These are phyloP conservation scores for Sclerotiophoma versabilis DNA, from an alignment of 2,329 filamentous ascomycete genomes.

Conservation along the genomic window DNA sequence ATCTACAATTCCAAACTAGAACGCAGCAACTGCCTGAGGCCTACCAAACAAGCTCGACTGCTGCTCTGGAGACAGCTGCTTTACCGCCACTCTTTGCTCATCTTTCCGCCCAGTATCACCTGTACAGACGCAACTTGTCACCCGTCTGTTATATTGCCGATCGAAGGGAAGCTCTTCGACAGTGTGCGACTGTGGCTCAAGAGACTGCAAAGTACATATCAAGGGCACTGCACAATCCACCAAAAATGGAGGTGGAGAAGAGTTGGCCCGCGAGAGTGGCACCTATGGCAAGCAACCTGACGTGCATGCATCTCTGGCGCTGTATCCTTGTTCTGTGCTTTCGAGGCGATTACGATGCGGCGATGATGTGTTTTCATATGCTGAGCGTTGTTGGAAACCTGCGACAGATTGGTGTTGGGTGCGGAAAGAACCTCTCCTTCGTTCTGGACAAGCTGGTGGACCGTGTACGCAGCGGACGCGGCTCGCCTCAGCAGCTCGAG, in stretches of 20 bases:
- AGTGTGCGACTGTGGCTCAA: slow-evolving; percentile 75
- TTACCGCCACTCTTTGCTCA: slow-evolving; percentile 79
- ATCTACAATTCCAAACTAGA: slow-evolving; percentile 79
- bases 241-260: slow-evolving; percentile 34
- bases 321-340: slow-evolving; percentile 82
- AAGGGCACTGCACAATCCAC: slow-evolving; percentile 63
- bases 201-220: slow-evolving; percentile 81
- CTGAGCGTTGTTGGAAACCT: slow-evolving; percentile 74
- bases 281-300: slow-evolving; percentile 73
- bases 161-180: slow-evolving; percentile 75
- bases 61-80: slow-evolving; percentile 74
- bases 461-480: slow-evolving; percentile 56
- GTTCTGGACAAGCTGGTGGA: slow-evolving; percentile 74
- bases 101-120: slow-evolving; percentile 80
- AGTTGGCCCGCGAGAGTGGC: slow-evolving; percentile 65
- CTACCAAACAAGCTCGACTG: slow-evolving; percentile 71
- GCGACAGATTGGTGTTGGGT: slow-evolving; percentile 76
- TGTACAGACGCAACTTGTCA: slow-evolving; percentile 88
- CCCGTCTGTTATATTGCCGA: slow-evolving; percentile 71
- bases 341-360: slow-evolving; percentile 74
- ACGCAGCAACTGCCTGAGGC: slow-evolving; percentile 76
- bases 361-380: slow-evolving; percentile 75
- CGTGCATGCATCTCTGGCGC: slow-evolving; percentile 87
- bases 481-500: slow-evolving; percentile 54
- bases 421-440: slow-evolving; percentile 81